Conservation (phyloP, 257 asterid species). For the Solanum okadae region DNA sequence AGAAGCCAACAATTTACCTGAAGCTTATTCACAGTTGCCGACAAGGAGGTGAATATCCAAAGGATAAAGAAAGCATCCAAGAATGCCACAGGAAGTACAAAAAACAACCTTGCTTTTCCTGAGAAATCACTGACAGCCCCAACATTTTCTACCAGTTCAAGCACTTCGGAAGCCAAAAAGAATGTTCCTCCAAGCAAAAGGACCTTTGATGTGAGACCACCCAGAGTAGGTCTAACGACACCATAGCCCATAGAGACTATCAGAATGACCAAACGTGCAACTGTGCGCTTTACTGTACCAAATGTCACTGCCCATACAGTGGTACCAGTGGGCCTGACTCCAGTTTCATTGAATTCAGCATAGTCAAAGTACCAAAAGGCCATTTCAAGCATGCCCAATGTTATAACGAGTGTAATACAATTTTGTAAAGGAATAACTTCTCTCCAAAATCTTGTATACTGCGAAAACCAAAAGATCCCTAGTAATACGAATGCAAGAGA, state of each 20-base stretch:
- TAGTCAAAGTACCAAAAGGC: conserved; percentile 95
- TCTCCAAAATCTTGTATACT: conserved; percentile 84
- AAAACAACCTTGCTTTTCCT: conserved; percentile 81
- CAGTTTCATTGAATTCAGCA: conserved; percentile 81
- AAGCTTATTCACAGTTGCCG: conserved; percentile 83
- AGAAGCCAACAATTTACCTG: conserved; percentile 51
- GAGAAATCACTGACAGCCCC: conserved; percentile 88
- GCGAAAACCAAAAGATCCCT: conserved; percentile 91
- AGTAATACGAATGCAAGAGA: conserved; percentile 79
- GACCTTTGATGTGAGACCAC: conserved; percentile 93
- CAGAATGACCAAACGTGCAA: conserved; percentile 69
- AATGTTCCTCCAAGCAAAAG: conserved; percentile 85
- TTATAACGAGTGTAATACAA: conserved; percentile 77
- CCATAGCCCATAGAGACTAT: conserved; percentile 97
- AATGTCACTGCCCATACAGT: conserved; percentile 95
- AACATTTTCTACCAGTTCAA: conserved; percentile 81
- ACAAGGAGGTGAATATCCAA: conserved; percentile 88
- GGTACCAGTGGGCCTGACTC: conserved; percentile 76
- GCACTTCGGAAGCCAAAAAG: conserved; percentile 79
- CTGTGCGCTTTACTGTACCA: conserved; percentile 80
- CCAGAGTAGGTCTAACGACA: conserved; percentile 91
- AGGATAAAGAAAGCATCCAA: conserved; percentile 95
- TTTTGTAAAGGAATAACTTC: conserved; percentile 88
- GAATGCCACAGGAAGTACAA: conserved; percentile 84
- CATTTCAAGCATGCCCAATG: conserved; percentile 91